These are phyloP conservation scores for Suillus plorans DNA, from an alignment of 768 basidiomycete genomes.

Conservation along the genomic window DNA sequence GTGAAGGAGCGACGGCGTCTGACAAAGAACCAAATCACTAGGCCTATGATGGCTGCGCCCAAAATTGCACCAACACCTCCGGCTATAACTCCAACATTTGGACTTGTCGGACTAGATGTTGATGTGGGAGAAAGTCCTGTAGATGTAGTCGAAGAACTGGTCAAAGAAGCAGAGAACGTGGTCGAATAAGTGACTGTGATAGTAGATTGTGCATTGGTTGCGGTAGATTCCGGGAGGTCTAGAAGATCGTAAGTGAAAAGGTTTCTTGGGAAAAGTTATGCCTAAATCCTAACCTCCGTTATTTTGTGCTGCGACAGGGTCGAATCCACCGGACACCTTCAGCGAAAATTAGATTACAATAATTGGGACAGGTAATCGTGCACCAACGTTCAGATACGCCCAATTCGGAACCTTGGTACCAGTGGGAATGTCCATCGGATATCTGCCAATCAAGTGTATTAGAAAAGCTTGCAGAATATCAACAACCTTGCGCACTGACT, in stretches of 20 bases:
- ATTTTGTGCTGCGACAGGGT: constrained; percentile 37
- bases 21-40: constrained; percentile 39
- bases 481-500: constrained; percentile 17
- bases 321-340: constrained; percentile 35
- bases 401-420: constrained; percentile 58
- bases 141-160: constrained; percentile 10
- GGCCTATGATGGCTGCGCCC: constrained; percentile 42
- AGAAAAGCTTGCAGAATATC: background rate
- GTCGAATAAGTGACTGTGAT: constrained; percentile 13
- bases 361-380: constrained; percentile 23
- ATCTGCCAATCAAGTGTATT: constrained; percentile 32
- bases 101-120: constrained; percentile 7
- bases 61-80: constrained; percentile 66
- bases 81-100: constrained; percentile 53
- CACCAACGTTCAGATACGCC: constrained; percentile 61
- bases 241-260: constrained; percentile 5
- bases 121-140: constrained; percentile 10
- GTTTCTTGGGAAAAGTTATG: background rate
- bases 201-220: constrained; percentile 30
- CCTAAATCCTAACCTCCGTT: constrained; percentile 21
- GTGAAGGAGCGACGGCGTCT: constrained; percentile 26
- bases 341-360: constrained; percentile 2
- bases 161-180: constrained; percentile 15
- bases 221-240: constrained; percentile 46
- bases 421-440: constrained; percentile 44